Evolutionary conservation across 2,329 filamentous ascomycete genomes (phyloP), one percentile per base, ranked within the genome.

Genomic region (Chaetomiaceae sp.): DNA sequence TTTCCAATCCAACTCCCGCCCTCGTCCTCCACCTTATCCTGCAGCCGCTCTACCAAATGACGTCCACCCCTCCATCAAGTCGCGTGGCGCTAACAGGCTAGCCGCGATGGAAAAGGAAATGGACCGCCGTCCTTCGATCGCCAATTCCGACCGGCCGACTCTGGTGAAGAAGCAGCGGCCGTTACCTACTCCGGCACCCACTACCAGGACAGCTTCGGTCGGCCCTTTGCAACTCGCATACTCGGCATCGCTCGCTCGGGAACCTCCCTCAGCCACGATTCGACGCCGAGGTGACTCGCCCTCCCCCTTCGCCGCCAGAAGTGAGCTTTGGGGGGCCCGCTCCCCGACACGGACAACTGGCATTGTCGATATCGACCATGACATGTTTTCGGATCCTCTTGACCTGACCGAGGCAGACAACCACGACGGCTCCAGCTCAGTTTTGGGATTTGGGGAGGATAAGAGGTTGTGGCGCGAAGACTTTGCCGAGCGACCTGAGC

Each of bases 81-180:
- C 21, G 12, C 53, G 35, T 16, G 42, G 46, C 25, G 48, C 52
- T 45, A 40, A 58, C 50, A 57, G 63, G 59, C 59, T 60, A 53
- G 61, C 53, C 38, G 43, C 55, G 33, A 63, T 54, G 51, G 60
- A 64, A 52, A 63, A 62, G 53, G 67, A 55, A 35, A 79, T 79
- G 75, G 73, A 71, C 23, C 68, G 68, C 41, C 60, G 76, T 43
- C 69, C 68, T 13, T 70, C 72, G 6, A 71, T 65, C 39, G 66
- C 68, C n/a, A 72, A 67, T 55, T 63, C 69, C 5, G 77, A 70
- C 55, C 74, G 70, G 51, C 72, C 72, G 5, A 69, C 68, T 23
- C 68, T 78, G 21, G 54, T 74, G 19, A 65, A 71, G 8, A 71
- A 66, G 39, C 65, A 67, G 50, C 65, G 71, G 50, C 72, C 70